Percentiles rank a stretch among this genome's conserved stretches.
Conservation (phyloP, 208 protist genomes). For the Acanthamoeba divionensis region DNA sequence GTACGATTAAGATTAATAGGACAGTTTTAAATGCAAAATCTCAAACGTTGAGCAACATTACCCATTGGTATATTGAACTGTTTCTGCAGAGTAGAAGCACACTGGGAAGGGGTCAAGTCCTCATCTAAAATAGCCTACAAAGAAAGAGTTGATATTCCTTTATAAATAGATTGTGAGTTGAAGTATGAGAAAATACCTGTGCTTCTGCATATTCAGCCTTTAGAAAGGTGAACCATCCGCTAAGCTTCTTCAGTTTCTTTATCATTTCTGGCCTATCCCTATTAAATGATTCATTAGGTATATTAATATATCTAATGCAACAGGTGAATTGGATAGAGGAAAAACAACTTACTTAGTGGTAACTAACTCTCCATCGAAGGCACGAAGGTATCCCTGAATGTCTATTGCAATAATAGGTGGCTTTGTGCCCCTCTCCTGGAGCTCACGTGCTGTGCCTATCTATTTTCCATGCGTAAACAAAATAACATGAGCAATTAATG, state of each 20-base stretch:
- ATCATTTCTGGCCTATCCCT: not conserved
- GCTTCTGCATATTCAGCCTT: conserved; percentile 42
- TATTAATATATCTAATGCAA: no score
- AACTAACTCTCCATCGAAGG: not conserved
- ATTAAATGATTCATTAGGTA: not conserved
- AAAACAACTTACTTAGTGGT: not conserved
- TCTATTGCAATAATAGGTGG: not conserved
- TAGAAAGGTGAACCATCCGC: not conserved
- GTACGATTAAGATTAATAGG: not conserved
- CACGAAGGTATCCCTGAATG: conserved; percentile 25
- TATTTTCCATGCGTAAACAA: not conserved
- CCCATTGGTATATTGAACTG: not conserved
- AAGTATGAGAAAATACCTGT: no score
- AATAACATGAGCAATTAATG: not conserved
- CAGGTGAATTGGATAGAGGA: not conserved
- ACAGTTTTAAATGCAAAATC: not conserved
- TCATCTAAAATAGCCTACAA: not conserved
- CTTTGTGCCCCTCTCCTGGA: not conserved
- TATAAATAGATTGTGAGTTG: no score
- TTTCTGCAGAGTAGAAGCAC: not conserved
- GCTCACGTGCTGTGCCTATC: not conserved
- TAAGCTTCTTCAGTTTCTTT: not conserved
- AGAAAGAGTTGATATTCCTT: no score
- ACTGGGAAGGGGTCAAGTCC: not conserved
- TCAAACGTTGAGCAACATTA: not conserved